Evolutionary conservation across 2,329 filamentous ascomycete species (phyloP), one percentile per base, ranked within the genome.

Genomic region (Penicillium sp.): DNA sequence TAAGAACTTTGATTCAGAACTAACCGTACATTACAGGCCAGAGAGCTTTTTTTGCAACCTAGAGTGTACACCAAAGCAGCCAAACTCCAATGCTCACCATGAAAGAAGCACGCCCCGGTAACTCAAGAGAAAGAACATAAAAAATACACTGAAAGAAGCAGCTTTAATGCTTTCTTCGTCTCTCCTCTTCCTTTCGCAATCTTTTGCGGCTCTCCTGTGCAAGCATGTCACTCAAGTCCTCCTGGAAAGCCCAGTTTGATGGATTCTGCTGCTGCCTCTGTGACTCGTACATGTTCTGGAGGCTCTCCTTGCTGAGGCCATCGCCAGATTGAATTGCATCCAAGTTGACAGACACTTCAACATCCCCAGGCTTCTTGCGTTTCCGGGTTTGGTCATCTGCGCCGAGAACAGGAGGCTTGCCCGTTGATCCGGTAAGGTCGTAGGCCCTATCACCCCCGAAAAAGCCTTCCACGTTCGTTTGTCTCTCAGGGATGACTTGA

Each of bases 171-270:
- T 88, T 87, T 61, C 85, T 82, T 67, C 82, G 82, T 72, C 86
- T 86, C 74, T 96, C 91, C 73, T 90, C 87, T 66, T 96, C 92
- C 62, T 89, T 85, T 82, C 92, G 95, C 72, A 92, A 83, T 71
- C 92, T 84, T 82, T 97, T 97, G 62, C 91, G 84, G 69, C 87
- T 91, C 78, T 97, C 94, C 68, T 90, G 88, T 13, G 91, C 91
- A 78, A 99, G 97, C 90, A 99, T 95, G 68, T 96, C 90, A 67
- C 88, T 93, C 55, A 99, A 76, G 70, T 97, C 93, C 65, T 97
- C 93, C 72, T 96, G 90, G 74, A 88, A 88, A 56, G 85, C 84
- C 84, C 88, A 91, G 66, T 86, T 83, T 22, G 85, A 84, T 35
- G 87, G 86, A 75, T 84, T 71, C 79, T 88, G 80, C 78, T 82